Base-by-base conservation (phyloP, 345 rosid species). In the Ricinus communis region DNA sequence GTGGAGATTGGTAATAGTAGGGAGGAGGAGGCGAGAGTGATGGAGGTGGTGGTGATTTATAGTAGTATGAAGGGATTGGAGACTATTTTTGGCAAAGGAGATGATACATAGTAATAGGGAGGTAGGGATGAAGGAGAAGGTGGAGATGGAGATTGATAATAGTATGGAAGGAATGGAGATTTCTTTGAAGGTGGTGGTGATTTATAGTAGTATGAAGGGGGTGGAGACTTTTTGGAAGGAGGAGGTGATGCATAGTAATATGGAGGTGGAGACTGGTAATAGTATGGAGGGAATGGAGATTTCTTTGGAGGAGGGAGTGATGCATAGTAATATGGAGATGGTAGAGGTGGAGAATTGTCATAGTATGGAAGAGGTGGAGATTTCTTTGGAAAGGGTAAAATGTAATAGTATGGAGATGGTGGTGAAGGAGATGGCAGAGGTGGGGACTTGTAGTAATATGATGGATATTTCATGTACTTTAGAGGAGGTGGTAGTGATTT, bases 311-410 rank as follows among this genome's bases (percentile, higher is more conserved):
- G 70, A 0, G 78, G 65, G 0, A 70, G 73, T 0, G 73, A 74
- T 0, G 1, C 0, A 5, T 69, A 75, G 28, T 52, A 4, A 25
- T 75, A 69, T 0, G 70, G 70, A 0, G 78, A 69, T 0, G 78
- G 73, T 0, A 73, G 70, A 0, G 75, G 69, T 0, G 62, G 62
- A 0, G 74, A 62, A 19, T 58, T 13, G 30, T 62, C 62, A 3
- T 51, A 12, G 2, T 53, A 71, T 1, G 75, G 63, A 0, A 69
- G 73, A 0, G 77, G 72, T 0, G 77, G 72, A 0, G 77, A 74
- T n/a, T n/a, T n/a, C n/a, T n/a, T n/a, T n/a, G n/a, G n/a, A n/a
- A n/a, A n/a, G n/a, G n/a, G n/a, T n/a, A n/a, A n/a, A n/a, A n/a
- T n/a, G n/a, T n/a, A n/a, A n/a, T n/a, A n/a, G n/a, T n/a, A n/a